Conservation (phyloP, 768 basidiomycete species). For the Russula ochroleuca region DNA sequence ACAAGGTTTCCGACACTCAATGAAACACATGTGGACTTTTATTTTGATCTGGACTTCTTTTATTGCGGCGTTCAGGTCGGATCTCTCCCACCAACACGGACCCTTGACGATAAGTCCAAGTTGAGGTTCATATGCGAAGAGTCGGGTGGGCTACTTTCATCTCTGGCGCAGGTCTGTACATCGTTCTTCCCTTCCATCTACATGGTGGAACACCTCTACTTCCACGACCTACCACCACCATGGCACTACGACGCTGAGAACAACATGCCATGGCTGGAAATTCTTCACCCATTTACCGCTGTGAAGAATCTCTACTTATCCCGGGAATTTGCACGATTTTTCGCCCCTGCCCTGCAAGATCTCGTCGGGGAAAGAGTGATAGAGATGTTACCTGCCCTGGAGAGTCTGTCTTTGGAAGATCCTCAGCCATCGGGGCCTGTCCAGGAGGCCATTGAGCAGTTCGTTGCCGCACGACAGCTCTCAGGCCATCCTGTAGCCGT, state of each 20-base stretch:
- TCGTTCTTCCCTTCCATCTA: neutral
- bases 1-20: neutral
- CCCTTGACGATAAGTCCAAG: neutral
- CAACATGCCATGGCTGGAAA: neutral
- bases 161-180: neutral
- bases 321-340: neutral
- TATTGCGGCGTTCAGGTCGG: neutral
- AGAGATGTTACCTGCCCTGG: neutral
- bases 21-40: neutral
- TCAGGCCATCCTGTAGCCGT: neutral
- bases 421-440: too few relatives aligned
- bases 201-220: neutral
- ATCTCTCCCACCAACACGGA: neutral
- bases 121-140: neutral
- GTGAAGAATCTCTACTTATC: neutral
- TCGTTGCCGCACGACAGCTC: neutral
- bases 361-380: neutral
- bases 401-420: neutral
- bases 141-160: neutral
- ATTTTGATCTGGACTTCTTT: too few relatives aligned
- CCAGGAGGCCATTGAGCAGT: neutral
- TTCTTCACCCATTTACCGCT: neutral
- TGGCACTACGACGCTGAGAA: neutral
- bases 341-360: neutral
- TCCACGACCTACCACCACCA: neutral